phyloP scores from a whole-genome alignment of 1,139 yeast species.

The Cylindricascospora bacillispora region DNA sequence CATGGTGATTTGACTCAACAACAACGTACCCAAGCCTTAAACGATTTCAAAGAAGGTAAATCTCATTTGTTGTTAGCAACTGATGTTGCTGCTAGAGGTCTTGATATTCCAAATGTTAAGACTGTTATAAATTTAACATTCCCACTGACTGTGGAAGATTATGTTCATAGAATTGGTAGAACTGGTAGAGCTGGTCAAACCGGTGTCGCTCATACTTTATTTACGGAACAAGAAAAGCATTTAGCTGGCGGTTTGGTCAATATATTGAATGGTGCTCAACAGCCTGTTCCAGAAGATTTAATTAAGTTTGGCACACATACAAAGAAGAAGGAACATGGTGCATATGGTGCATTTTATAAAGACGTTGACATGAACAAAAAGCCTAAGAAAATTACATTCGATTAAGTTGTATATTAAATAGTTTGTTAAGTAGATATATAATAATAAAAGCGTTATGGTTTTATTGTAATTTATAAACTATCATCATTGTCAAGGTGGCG shows the following conservation, averaged over 20 bases:
- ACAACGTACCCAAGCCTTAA: constrained; percentile 82
- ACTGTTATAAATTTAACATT: constrained; percentile 91
- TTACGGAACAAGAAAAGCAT: constrained; percentile 95
- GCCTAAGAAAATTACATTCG: constrained; percentile 83
- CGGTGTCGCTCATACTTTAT: constrained; percentile 88
- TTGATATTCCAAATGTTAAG: constrained; percentile 95
- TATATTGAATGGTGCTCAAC: constrained; percentile 85
- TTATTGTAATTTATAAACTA: background rate
- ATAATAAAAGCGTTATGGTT: background rate
- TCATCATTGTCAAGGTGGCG: constrained; percentile 11
- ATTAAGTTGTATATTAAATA: constrained; percentile 9
- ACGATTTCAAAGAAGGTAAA: constrained; percentile 71
- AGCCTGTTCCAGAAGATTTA: constrained; percentile 92
- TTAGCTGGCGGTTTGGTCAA: constrained; percentile 90
- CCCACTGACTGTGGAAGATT: constrained; percentile 96
- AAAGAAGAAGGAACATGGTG: constrained; percentile 91
- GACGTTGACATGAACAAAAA: constrained; percentile 79
- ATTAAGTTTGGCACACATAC: constrained; percentile 95
- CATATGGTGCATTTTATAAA: constrained; percentile 92
- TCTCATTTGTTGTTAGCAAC: constrained; percentile 79
- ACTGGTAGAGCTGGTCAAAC: constrained; percentile 97
- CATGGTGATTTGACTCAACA: constrained; percentile 93
- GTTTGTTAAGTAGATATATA: background rate
- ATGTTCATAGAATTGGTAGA: constrained; percentile 96
- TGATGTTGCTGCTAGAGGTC: constrained; percentile 98